Base-by-base conservation (phyloP, 2,329 filamentous ascomycete genomes). In the Sporothrix phasma region DNA sequence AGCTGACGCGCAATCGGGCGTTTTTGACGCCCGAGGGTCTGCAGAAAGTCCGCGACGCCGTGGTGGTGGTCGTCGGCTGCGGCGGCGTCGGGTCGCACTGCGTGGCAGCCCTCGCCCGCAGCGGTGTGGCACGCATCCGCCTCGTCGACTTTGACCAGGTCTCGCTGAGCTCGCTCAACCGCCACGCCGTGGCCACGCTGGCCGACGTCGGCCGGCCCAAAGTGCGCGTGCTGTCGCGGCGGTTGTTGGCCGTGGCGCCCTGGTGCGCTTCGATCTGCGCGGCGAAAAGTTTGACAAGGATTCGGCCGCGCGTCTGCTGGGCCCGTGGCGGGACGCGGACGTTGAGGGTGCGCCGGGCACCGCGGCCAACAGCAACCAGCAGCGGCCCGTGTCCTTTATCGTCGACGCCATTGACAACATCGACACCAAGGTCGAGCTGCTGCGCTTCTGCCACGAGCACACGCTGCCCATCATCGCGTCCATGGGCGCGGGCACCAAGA, bases 371-470 rank as follows among this genome's bases (percentile, higher is more conserved):
- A 15, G 26, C 7, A 26, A 15, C 5, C 19, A 43, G n/a, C 13
- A 41, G 7, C 47, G 19, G 1, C 82, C 72, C 81, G 81, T 92
- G 1, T 88, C 93, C 70, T 99, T 88, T 71, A 86, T 99, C n/a
- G 85, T 99, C 41, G 94, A 99, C 75, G 95, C 93, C 24, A 99
- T 99, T 69, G 94, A 99, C 75, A 97, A 99, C 73, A 97, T 99
- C 67, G 90, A 96, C 61, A 96, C 91, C 62, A 99, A 99, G 77
- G 93, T 99, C 3, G 88, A 88, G 19, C 78, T 99, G 63, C 80
- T 99, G 46, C 87, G 91, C 71, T 96, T 95, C 76, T 99, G 94
- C 76, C 82, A 92, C 73, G 83, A 86, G 66, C 83, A 91, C 72
- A 80, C 82, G 1, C 79, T 97, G 29, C 88, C 86, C 0, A 91